phyloP scores from a whole-genome alignment of 202 grass and related monocot genomes.

The Schoenoplectus tabernaemontani region DNA sequence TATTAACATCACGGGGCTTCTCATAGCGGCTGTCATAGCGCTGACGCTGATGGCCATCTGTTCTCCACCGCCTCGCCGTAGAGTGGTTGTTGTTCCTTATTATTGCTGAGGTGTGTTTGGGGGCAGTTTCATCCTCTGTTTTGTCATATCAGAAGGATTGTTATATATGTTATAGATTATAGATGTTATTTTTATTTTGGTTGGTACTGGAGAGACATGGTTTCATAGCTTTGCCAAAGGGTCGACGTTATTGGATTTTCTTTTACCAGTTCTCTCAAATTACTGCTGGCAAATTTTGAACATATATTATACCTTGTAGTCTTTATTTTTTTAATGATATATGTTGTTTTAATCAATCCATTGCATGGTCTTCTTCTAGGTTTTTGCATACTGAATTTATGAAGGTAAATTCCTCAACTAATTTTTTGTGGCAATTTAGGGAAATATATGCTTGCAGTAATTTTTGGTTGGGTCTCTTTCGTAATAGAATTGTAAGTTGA shows the following conservation, averaged over 20 bases:
- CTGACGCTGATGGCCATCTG: constrained; percentile 60
- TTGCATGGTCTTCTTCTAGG: neutral
- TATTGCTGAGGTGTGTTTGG: constrained; percentile 1
- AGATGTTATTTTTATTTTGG: neutral
- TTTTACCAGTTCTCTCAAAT: neutral
- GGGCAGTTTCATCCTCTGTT: neutral
- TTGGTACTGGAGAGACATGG: too few species aligned
- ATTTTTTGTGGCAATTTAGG: too few species aligned
- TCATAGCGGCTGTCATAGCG: constrained; percentile 39
- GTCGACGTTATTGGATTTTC: neutral
- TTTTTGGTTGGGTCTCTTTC: too few species aligned
- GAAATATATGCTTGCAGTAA: too few species aligned
- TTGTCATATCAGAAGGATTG: neutral
- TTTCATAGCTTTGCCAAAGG: neutral
- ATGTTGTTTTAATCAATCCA: neutral
- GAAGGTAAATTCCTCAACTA: neutral
- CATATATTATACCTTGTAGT: neutral
- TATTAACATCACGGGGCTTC: constrained; percentile 38
- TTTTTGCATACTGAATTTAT: neutral
- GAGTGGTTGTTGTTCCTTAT: constrained; percentile 31
- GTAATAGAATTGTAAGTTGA: too few species aligned
- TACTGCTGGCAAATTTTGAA: neutral
- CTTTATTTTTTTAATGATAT: neutral
- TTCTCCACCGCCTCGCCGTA: constrained; percentile 30
- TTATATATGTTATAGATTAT: neutral